Evolutionary conservation across 2,329 filamentous ascomycete genomes (phyloP), one percentile per base, ranked within the genome.

Genomic region (Cryphonectria nitschkei): DNA sequence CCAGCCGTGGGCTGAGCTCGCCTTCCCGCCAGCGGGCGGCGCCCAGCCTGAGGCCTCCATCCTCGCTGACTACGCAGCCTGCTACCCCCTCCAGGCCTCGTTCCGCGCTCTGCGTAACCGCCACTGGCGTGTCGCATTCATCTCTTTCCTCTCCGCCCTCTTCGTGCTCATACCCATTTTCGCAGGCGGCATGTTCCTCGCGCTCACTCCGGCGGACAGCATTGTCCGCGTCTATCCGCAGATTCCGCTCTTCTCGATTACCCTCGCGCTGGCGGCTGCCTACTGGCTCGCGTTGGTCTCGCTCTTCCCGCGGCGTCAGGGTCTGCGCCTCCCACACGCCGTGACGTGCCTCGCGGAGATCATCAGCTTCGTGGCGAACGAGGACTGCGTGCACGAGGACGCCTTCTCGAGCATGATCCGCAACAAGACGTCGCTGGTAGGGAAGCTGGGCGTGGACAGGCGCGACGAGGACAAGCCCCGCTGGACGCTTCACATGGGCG

Each of bases 271-370:
- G 76, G 87, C 94, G 3, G 83, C 89, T 34, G 80, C 97, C 34
- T 95, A 92, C 80, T 84, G 90, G 14, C 75, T 89, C n/a, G 89
- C 86, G 16, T 83, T 95, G 66, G 77, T 88, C 58, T 80, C 88
- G 7, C 81, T 93, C 70, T 82, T 92, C 75, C 91, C 91, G 0
- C 81, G 84, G 16, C 86, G 92, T 19, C 81, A 84, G 58, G 83
- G 85, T 54, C 88, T 90, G 74, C 84, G 90, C 58, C 86, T 97
- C 1, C 93, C 94, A 0, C 94, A 97, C 78, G 85, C 86, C 6
- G 89, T 93, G 56, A 88, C 86, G 72, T 93, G 88, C 63, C 84
- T 97, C 26, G 92, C 92, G 1, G 93, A 95, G 78, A 84, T 95
- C 32, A 87, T 97, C 75, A 91, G 89, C 77, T 95, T 95, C 78